These are phyloP conservation scores for Amesomyces nigricolor DNA, from an alignment of 2,329 filamentous ascomycete genomes.

Conservation along the genomic window DNA sequence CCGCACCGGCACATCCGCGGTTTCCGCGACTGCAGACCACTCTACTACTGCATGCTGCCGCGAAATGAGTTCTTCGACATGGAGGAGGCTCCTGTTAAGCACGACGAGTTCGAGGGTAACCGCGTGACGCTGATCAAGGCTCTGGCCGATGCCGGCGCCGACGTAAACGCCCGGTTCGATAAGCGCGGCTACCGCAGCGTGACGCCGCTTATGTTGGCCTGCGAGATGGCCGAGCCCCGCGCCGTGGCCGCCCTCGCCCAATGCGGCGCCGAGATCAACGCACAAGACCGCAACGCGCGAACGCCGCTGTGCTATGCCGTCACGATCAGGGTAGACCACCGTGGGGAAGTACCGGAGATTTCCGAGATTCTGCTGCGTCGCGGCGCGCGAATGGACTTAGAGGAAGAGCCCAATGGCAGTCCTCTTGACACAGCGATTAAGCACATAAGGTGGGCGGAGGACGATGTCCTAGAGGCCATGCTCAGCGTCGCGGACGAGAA, in stretches of 20 bases:
- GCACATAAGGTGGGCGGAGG: conserved; percentile 22
- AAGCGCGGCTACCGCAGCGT: conserved; percentile 19
- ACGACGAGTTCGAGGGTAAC: conserved; percentile 24
- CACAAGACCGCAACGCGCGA: conserved; percentile 19
- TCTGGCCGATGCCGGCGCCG: conserved; percentile 20
- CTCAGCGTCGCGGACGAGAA: conserved; percentile 13
- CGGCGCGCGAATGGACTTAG: conserved; percentile 23
- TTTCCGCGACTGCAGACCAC: conserved; percentile 23
- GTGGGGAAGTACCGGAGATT: conserved; percentile 22
- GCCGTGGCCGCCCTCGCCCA: conserved; percentile 19
- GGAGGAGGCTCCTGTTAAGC: conserved; percentile 22
- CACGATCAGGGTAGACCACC: conserved; percentile 18
- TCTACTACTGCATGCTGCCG: conserved; percentile 24
- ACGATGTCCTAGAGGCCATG: conserved; percentile 23
- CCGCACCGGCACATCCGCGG: conserved; percentile 21
- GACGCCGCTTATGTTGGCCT: conserved; percentile 24
- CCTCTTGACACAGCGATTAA: conserved; percentile 23
- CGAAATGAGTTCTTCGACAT: conserved; percentile 23
- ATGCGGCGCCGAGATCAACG: conserved; percentile 24
- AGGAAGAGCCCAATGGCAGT: conserved; percentile 19
- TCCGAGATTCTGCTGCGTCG: conserved; percentile 14
- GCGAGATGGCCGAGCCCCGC: conserved; percentile 23
- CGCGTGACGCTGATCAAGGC: conserved; percentile 23
- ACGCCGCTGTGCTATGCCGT: conserved; percentile 22
- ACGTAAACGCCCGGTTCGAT: conserved; percentile 23